These are phyloP conservation scores for Penicillium nordicum DNA, from an alignment of 2,329 filamentous ascomycete genomes.

Conservation along the genomic window DNA sequence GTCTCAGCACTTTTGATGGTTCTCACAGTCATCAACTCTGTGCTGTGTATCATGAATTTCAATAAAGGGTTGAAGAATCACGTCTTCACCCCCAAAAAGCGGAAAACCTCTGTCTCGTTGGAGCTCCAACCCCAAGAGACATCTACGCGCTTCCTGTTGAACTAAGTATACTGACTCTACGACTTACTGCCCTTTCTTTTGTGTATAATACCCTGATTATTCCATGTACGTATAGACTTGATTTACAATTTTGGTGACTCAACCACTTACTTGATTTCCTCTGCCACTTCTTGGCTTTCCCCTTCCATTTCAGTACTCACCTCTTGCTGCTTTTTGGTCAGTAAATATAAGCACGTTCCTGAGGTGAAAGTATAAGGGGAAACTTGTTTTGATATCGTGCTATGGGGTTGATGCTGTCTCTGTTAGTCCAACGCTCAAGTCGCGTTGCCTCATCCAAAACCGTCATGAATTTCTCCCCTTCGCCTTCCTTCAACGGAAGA, in stretches of 20 bases:
- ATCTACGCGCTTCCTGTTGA: constrained; percentile 5
- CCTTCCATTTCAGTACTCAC: no score
- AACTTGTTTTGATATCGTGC: neutral
- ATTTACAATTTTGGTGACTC: neutral
- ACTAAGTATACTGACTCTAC: neutral
- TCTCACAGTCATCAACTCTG: constrained; percentile 12
- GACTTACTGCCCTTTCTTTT: neutral
- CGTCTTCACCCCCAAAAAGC: neutral
- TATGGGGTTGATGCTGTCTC: neutral
- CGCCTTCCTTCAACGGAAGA: neutral
- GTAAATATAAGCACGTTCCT: neutral
- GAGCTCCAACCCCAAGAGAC: constrained; percentile 2
- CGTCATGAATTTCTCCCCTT: neutral
- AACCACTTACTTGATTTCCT: neutral
- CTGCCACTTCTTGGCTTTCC: neutral
- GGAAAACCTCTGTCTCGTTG: neutral
- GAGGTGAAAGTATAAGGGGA: neutral
- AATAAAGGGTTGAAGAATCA: constrained; percentile 19
- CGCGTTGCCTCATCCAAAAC: neutral
- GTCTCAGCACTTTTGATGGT: constrained; percentile 13
- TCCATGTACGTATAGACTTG: neutral
- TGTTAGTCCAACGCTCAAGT: neutral
- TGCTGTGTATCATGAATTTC: constrained; percentile 20
- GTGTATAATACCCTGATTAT: neutral
- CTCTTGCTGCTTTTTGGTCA: neutral